Percentiles rank a stretch among this genome's conserved stretches.
These are phyloP conservation scores for Lactarius deliciosus DNA, from an alignment of 768 basidiomycete species.

Conservation along the genomic window DNA sequence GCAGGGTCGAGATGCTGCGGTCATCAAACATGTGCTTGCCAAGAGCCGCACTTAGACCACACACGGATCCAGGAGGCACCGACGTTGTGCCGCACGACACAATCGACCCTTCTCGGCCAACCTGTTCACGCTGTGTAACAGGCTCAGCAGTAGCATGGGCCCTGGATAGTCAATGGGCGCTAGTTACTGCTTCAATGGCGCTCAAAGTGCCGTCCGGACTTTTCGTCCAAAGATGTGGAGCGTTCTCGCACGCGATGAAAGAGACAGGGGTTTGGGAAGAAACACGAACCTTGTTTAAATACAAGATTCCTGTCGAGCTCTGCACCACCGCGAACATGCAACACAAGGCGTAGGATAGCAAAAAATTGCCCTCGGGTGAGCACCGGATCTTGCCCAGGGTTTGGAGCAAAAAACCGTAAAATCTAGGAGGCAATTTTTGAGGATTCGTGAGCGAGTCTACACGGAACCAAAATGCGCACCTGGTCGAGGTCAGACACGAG, in stretches of 20 bases:
- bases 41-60: not conserved
- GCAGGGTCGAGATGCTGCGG: not conserved
- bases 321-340: conserved; percentile 59
- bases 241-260: not conserved
- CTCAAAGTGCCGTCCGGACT: not conserved
- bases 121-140: not conserved
- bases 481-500: conserved; percentile 54
- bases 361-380: conserved; percentile 75
- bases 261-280: not conserved
- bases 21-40: not conserved
- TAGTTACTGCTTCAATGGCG: conserved; percentile 2
- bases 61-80: not conserved
- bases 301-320: conserved; percentile 64
- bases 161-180: not conserved
- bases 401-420: conserved; percentile 61
- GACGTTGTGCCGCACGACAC: not conserved
- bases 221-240: not conserved
- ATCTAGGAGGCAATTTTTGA: conserved; percentile 44
- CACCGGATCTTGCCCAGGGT: conserved; percentile 49
- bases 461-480: conserved; percentile 41
- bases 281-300: conserved; percentile 68
- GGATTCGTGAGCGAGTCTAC: not conserved
- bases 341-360: conserved; percentile 64
- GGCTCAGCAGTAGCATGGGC: not conserved
- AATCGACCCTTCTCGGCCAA: not conserved